A percentile compares a stretch with the other conserved stretches of the same genome.
Conservation (phyloP, 192 early-diverging fungal genomes). For the Linnemannia hyalina region DNA sequence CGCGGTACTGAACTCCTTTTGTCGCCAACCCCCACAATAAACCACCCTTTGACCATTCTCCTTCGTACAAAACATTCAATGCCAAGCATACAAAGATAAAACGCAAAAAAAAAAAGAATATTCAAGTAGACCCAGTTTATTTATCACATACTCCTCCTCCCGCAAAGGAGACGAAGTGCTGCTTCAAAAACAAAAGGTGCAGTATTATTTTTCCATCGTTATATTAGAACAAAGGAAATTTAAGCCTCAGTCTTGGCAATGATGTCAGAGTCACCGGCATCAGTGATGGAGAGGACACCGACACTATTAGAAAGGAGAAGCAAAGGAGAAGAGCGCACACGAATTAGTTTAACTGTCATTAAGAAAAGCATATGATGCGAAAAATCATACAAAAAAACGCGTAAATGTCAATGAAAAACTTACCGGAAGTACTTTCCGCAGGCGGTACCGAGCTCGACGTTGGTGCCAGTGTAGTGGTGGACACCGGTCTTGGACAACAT, state of each 20-base stretch:
- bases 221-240: slow-evolving; percentile 13
- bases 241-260: slow-evolving; percentile 56
- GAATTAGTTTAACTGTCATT: background rate
- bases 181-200: background rate
- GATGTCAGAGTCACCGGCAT: slow-evolving; percentile 93
- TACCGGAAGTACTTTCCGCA: slow-evolving; percentile 99
- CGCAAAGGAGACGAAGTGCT: background rate
- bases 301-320: slow-evolving; percentile 32
- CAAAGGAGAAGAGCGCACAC: slow-evolving; percentile 60
- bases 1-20: slow-evolving; percentile 18
- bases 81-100: background rate
- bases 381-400: background rate
- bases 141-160: background rate
- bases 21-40: slow-evolving; percentile 1
- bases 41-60: background rate
- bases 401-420: background rate
- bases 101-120: slow-evolving; percentile 9
- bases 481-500: slow-evolving; percentile 99
- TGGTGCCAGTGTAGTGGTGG: slow-evolving; percentile 99
- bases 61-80: background rate
- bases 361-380: background rate
- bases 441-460: slow-evolving; percentile 99
- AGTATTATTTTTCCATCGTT: slow-evolving; percentile 10
- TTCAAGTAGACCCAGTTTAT: slow-evolving; percentile 44
- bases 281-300: slow-evolving; percentile 94